Conservation (phyloP, 345 rosid species). For the Euphorbia peplus region DNA sequence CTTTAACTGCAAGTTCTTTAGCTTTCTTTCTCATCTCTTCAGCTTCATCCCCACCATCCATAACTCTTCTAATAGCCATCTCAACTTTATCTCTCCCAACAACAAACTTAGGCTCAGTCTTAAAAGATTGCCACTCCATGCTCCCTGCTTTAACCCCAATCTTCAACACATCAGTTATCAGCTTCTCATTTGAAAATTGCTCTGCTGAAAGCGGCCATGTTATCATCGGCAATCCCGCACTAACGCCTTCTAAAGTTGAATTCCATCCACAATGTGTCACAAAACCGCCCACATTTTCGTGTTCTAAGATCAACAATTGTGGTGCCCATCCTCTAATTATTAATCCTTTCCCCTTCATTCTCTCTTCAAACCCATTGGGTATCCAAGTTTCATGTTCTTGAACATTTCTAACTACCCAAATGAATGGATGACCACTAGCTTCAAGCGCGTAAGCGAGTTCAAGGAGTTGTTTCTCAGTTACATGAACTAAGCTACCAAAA, state of each 20-base stretch:
- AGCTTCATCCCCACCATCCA: slow-evolving; percentile 38
- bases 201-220: slow-evolving; percentile 21
- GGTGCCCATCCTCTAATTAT: slow-evolving; percentile 23
- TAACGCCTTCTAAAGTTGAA: slow-evolving; percentile 17
- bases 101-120: not conserved
- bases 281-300: slow-evolving; percentile 18
- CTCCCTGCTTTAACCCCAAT: slow-evolving; percentile 1
- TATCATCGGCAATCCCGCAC: slow-evolving; percentile 20
- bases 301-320: slow-evolving; percentile 16
- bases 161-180: slow-evolving; percentile 9
- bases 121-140: slow-evolving; percentile 30
- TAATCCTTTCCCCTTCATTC: slow-evolving; percentile 19
- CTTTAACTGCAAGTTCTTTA: slow-evolving; percentile 16
- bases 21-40: slow-evolving; percentile 37
- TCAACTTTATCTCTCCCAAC: slow-evolving; percentile 1
- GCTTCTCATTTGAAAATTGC: slow-evolving; percentile 14
- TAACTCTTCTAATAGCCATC: slow-evolving; percentile 38
- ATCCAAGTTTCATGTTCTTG: slow-evolving; percentile 25
- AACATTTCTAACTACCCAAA: slow-evolving; percentile 41
- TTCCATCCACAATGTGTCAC: slow-evolving; percentile 30
- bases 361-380: slow-evolving; percentile 37
- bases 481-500: slow-evolving; percentile 44
- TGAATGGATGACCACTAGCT: slow-evolving; percentile 34
- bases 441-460: slow-evolving; percentile 48
- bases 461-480: slow-evolving; percentile 32